phyloP scores from a whole-genome alignment of 805 yeast species.

The Kluyveromyces wickerhamii region DNA sequence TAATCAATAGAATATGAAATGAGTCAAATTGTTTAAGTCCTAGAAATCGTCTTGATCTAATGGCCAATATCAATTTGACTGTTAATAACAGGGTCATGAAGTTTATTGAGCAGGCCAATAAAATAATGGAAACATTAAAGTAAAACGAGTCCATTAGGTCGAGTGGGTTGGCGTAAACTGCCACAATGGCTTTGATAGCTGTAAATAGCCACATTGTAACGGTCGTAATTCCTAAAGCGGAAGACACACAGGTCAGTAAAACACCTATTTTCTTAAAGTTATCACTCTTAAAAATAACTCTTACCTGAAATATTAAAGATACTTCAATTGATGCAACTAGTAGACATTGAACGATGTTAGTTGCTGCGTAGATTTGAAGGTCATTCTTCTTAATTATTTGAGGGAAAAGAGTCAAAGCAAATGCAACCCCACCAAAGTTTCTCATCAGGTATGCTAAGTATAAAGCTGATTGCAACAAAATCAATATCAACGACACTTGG shows the following conservation, averaged over 20 bases:
- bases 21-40: conserved; percentile 81
- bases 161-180: conserved; percentile 25
- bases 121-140: conserved; percentile 46
- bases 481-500: conserved; percentile 46
- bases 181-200: conserved; percentile 38
- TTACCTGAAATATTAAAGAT: conserved; percentile 65
- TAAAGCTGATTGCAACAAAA: conserved; percentile 54
- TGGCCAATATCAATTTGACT: conserved; percentile 59
- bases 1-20: conserved; percentile 70
- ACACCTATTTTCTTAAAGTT: conserved; percentile 37
- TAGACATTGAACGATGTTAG: conserved; percentile 52
- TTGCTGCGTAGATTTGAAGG: conserved; percentile 47
- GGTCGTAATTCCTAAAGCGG: conserved; percentile 44
- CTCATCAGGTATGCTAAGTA: conserved; percentile 48
- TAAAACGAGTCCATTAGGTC: conserved; percentile 31
- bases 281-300: conserved; percentile 58
- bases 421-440: conserved; percentile 42
- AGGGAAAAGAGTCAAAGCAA: conserved; percentile 41
- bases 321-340: conserved; percentile 53
- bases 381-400: conserved; percentile 31
- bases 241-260: conserved; percentile 32
- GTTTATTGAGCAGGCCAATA: conserved; percentile 63
- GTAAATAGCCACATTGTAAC: conserved; percentile 51
- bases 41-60: conserved; percentile 60
- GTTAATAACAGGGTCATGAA: conserved; percentile 53